Percentiles rank a stretch among this genome's conserved stretches.
Conservation (phyloP, 1,139 yeast genomes). For the Magnusiomyces paraingens region DNA sequence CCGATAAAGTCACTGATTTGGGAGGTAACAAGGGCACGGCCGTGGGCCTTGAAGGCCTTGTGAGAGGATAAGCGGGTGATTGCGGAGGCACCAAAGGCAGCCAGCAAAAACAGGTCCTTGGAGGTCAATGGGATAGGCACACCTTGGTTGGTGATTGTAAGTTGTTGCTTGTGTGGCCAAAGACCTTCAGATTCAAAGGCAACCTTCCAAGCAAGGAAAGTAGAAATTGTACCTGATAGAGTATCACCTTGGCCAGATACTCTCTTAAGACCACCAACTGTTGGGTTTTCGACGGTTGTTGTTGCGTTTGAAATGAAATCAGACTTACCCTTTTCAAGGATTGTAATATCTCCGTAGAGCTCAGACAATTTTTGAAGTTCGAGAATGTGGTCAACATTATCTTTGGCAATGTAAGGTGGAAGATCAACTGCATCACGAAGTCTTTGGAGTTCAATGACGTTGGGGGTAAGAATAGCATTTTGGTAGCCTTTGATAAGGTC, state of each 20-base stretch:
- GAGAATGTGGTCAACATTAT: constrained; percentile 22
- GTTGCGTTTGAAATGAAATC: constrained; percentile 58
- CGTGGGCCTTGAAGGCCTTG: constrained; percentile 57
- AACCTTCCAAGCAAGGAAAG: constrained; percentile 59
- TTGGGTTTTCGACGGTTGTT: constrained; percentile 24
- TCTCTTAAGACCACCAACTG: constrained; percentile 60
- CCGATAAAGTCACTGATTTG: constrained; percentile 68
- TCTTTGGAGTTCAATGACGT: constrained; percentile 75
- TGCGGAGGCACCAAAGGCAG: constrained; percentile 61
- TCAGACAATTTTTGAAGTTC: constrained; percentile 44
- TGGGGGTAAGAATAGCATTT: constrained; percentile 76
- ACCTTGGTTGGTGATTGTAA: constrained; percentile 25
- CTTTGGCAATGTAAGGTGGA: constrained; percentile 29
- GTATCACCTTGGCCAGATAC: constrained; percentile 93
- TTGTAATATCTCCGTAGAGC: constrained; percentile 53
- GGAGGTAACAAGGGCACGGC: constrained; percentile 80
- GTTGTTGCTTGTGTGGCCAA: constrained; percentile 44
- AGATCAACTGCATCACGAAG: constrained; percentile 47
- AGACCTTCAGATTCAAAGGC: constrained; percentile 45
- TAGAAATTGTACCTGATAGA: constrained; percentile 62
- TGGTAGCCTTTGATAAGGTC: constrained; percentile 44
- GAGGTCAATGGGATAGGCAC: constrained; percentile 35
- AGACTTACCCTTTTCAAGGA: constrained; percentile 63
- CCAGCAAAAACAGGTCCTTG: constrained; percentile 41
- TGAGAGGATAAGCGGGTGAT: constrained; percentile 61